A percentile compares a stretch with the other conserved stretches of the same genome.
Conservation (phyloP, 208 protist species). For the Trypanosoma caninum region DNA sequence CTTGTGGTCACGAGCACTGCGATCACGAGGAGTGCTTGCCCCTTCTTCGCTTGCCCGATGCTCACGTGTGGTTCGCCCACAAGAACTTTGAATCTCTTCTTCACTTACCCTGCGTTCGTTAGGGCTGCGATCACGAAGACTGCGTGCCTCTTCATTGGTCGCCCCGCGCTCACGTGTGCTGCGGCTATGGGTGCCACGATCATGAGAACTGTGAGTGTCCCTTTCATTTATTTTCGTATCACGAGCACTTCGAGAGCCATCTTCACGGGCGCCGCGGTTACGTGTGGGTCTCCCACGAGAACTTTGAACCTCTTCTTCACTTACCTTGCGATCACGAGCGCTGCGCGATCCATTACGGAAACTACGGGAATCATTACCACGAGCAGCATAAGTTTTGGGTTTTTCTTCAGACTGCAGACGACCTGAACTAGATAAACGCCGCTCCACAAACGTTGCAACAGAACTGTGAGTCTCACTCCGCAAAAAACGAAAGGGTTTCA, state of each 20-base stretch:
- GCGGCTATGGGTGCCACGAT: not conserved
- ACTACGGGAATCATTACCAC: constrained; percentile 6
- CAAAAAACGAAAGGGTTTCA: constrained; percentile 60
- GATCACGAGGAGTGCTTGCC: not conserved
- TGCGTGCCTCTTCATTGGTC: not conserved
- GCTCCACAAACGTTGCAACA: constrained; percentile 13
- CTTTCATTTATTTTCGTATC: not conserved
- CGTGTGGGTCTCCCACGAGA: too few relatives aligned
- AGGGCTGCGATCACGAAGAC: not conserved
- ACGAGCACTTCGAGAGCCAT: constrained; percentile 9
- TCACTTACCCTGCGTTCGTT: not conserved
- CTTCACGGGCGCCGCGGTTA: constrained; percentile 4
- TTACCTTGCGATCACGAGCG: not conserved
- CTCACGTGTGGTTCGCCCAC: not conserved
- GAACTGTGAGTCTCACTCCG: constrained; percentile 52
- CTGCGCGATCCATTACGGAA: too few relatives aligned
- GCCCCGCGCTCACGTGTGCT: not conserved
- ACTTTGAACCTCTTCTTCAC: constrained; percentile 2
- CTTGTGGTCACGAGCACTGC: constrained; percentile 1
- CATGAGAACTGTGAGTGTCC: not conserved
- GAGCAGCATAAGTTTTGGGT: not conserved
- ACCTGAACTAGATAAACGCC: not conserved
- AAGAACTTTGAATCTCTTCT: not conserved
- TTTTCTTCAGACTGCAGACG: not conserved
- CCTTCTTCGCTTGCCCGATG: constrained; percentile 3